Base-by-base conservation (phyloP, 768 basidiomycete genomes). In the Calocera viscosa region DNA sequence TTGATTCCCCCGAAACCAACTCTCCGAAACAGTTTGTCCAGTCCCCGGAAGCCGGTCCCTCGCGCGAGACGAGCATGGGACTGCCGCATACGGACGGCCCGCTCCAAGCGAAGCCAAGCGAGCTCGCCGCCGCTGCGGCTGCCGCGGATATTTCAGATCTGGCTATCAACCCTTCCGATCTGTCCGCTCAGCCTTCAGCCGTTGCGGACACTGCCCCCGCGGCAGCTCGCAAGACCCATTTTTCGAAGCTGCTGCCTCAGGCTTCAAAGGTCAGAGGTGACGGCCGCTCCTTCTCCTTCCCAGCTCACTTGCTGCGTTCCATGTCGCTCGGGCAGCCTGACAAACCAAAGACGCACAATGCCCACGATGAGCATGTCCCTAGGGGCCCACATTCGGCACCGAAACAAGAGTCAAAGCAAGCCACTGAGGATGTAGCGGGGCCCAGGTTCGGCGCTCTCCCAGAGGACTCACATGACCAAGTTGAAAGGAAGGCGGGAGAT, bases 401-500 rank as follows among this genome's bases (percentile, higher is more conserved):
- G 14, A 60, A 60, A 19, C 53, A 32, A 8, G 53, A 60, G 53
- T 60, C 53, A 19, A 60, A 60, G 30, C 53, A 60, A 19, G 53
- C 53, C 30, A 60, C 65, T 16, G 60, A 64, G 11, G 67, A 68
- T 35, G 67, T 68, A 12, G 70, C 67, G 5, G 69, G 69, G 16
- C 67, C 60, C 33, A 60, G 69, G 34, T 70, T 69, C 38, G 39
- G 26, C 11, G 63, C 64, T 17, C 41, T 64, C 34, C 32, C 35
- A 10, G 53, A 66, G 12, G n/a, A n/a, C n/a, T n/a, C n/a, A n/a
- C n/a, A n/a, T n/a, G 65, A 33, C 11, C 64, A 67, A 30, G 73
- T 40, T 11, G 69, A 72, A 8, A 73, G 77, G 34, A 76, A 74
- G 64, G 89, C 90, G 16, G 90, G 90, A 0, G 85, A 90, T 68